phyloP scores from a whole-genome alignment of 805 yeast genomes.

The Cyberlindnera euphorbiiphila region DNA sequence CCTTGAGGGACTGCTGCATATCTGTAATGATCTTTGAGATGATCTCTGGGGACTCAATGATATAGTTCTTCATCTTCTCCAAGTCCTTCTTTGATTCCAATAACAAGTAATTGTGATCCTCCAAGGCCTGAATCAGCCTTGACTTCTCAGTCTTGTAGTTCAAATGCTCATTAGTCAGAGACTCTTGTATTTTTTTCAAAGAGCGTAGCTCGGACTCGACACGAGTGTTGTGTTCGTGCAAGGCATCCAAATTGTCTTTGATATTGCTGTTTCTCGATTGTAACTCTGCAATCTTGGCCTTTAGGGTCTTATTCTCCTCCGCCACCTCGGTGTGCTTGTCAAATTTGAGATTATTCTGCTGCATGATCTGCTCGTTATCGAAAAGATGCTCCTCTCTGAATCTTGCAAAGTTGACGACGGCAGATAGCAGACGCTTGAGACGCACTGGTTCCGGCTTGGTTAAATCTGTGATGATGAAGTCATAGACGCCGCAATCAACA shows the following conservation, averaged over 20 bases:
- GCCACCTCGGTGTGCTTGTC: conserved; percentile 42
- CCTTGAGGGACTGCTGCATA: conserved; percentile 41
- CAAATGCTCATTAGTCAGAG: conserved; percentile 55
- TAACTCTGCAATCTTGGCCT: conserved; percentile 34
- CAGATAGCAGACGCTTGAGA: conserved; percentile 65
- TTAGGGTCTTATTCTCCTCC: conserved; percentile 36
- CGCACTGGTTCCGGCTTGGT: conserved; percentile 72
- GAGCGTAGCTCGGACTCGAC: conserved; percentile 60
- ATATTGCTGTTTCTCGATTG: conserved; percentile 28
- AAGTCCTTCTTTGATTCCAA: conserved; percentile 54
- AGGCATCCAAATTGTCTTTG: conserved; percentile 35
- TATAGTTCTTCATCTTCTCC: conserved; percentile 56
- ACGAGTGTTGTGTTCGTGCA: conserved; percentile 47
- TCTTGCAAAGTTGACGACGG: conserved; percentile 80
- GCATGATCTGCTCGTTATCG: conserved; percentile 62
- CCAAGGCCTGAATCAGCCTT: conserved; percentile 53
- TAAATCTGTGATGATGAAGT: conserved; percentile 71
- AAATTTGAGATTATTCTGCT: conserved; percentile 47
- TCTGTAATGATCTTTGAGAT: conserved; percentile 50
- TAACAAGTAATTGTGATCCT: conserved; percentile 54
- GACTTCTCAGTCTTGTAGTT: conserved; percentile 61
- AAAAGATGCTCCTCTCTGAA: conserved; percentile 73
- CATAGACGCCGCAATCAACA: conserved; percentile 70
- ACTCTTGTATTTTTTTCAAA: conserved; percentile 60
- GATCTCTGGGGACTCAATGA: conserved; percentile 56